Base-by-base conservation (phyloP, 495 filamentous ascomycete species). In the Podospora comata region DNA sequence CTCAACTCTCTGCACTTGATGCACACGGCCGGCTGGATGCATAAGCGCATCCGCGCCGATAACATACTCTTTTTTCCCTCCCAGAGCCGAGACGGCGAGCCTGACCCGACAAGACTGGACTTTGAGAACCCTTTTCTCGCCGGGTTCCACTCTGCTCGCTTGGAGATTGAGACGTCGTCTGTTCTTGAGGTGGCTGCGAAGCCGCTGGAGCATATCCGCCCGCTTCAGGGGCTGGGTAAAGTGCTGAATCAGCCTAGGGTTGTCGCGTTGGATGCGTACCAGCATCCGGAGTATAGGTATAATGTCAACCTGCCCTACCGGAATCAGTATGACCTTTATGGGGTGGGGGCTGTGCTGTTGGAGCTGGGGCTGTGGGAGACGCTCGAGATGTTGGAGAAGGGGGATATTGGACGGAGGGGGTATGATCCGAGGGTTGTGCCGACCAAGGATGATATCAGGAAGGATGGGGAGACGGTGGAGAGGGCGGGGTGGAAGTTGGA, bases 281-380 rank as follows among this genome's bases (percentile, higher is more conserved):
- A 27, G 19, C 68, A 69, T 32, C 68, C 64, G 11, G 68, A 69
- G 18, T 48, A 60, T 7, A 57, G 68, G 6, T 19, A 62, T 9
- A 23, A 27, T 32, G 39, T 56, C 61, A 18, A 57, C 23, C 28
- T 19, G 30, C 20, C 32, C 3, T 68, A 55, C 26, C 32, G 56
- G 20, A 30, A 34, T 4, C 62, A 55, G 20, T 62, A 39, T n/a
- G 68, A 69, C 19, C 44, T 69, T 44, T 69, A 62, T 20, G 27
- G 63, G 15, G 63, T 62, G 19, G 68, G 68, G 2, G 63, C 56
- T 11, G 64, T 69, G 39, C 28, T 69, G 56, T 39, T 69, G 44
- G 68, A 69, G 64, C 30, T 69, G 64, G 68, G 68, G 44, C 53
- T 69, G 53, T 69, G 68, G 68, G 64, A 62, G 39, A 69, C 68